Conservation (phyloP, 225 moss, liverwort and hornwort species). For the Bryoerythrophyllum caledonicum region DNA sequence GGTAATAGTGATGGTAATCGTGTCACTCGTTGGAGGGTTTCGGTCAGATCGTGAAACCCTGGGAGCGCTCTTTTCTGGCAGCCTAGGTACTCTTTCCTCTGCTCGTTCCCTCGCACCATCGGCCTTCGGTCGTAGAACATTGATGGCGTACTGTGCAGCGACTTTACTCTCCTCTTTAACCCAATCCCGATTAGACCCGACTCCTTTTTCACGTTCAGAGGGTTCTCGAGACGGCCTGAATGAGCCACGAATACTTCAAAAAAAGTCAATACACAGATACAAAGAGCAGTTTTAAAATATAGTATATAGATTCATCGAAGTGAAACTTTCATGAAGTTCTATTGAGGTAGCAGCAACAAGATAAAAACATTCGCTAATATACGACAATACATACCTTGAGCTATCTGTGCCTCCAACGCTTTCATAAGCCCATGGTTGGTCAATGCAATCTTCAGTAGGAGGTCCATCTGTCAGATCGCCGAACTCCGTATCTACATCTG, state of each 20-base stretch:
- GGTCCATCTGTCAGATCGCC: slow-evolving; percentile 76
- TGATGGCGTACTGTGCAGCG: slow-evolving; percentile 55
- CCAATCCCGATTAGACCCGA: slow-evolving; percentile 50
- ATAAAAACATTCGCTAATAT: neutral
- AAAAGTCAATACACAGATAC: neutral
- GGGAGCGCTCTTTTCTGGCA: slow-evolving; percentile 50
- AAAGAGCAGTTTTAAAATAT: too few species aligned
- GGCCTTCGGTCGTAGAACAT: slow-evolving; percentile 46
- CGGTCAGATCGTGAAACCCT: slow-evolving; percentile 54
- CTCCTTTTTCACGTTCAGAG: slow-evolving; percentile 43
- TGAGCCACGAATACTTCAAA: neutral
- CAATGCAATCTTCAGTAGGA: slow-evolving; percentile 49
- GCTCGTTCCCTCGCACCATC: slow-evolving; percentile 45
- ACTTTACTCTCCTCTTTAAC: slow-evolving; percentile 80
- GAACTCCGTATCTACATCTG: slow-evolving; percentile 81
- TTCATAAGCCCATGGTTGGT: slow-evolving; percentile 79
- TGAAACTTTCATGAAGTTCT: too few species aligned
- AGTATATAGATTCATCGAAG: too few species aligned
- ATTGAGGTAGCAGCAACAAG: neutral
- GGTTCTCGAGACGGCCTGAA: slow-evolving; percentile 61
- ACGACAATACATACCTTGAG: slow-evolving; percentile 33
- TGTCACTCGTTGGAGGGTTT: slow-evolving; percentile 58
- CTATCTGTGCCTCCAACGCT: slow-evolving; percentile 54
- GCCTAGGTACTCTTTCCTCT: slow-evolving; percentile 37
- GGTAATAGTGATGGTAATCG: slow-evolving; percentile 19